These are phyloP conservation scores for Cladosporium velox DNA, from an alignment of 2,329 filamentous ascomycete genomes.

Conservation along the genomic window DNA sequence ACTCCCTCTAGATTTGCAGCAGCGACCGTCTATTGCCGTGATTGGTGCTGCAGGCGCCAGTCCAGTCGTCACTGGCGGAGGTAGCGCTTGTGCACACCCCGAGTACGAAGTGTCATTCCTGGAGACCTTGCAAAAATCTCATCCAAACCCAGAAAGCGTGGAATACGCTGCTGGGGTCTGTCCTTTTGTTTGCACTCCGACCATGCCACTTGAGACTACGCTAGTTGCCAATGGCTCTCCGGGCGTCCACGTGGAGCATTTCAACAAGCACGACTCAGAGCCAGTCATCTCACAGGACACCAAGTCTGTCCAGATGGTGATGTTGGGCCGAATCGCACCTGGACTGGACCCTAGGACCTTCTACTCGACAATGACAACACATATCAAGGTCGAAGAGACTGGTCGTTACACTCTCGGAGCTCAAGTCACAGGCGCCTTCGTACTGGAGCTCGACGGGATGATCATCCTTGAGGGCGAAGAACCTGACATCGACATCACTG, in stretches of 20 bases:
- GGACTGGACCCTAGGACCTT: neutral
- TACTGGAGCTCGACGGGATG: conserved; percentile 54
- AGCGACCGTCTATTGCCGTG: conserved; percentile 62
- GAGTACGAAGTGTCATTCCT: conserved; percentile 38
- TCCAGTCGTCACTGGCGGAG: conserved; percentile 51
- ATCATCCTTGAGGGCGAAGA: conserved; percentile 62
- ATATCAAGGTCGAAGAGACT: neutral
- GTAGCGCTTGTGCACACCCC: conserved; percentile 35
- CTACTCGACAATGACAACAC: neutral
- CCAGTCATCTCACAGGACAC: neutral
- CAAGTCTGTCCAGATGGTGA: neutral
- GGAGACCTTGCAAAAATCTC: conserved; percentile 29
- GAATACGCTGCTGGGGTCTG: conserved; percentile 29
- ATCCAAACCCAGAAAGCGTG: conserved; percentile 25
- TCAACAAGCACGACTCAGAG: neutral
- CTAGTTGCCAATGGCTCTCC: conserved; percentile 31
- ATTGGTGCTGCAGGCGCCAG: conserved; percentile 75
- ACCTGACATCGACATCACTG: conserved; percentile 63
- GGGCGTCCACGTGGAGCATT: neutral
- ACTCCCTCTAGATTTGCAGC: conserved; percentile 54
- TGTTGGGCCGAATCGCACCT: neutral
- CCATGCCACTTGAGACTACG: conserved; percentile 55
- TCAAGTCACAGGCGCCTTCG: conserved; percentile 38
- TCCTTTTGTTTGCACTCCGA: conserved; percentile 28
- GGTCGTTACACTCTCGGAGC: neutral